Evolutionary conservation across 2,329 filamentous ascomycete species (phyloP).

Genomic region (Botrytis elliptica): DNA sequence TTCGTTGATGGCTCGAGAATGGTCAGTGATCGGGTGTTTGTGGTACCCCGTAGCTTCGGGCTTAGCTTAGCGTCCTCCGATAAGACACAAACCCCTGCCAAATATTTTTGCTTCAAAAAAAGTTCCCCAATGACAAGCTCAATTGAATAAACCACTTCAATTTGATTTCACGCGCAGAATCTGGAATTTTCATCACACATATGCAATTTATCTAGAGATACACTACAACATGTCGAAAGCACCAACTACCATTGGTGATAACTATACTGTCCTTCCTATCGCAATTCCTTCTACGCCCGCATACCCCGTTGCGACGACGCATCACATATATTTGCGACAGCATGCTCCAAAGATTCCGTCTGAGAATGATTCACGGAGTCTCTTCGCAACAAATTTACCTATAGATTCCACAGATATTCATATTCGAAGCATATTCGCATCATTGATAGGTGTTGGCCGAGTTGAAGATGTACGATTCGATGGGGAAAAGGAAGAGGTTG

Average conservation of each 20-base stretch:
- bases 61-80: conserved; percentile 29
- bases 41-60: conserved; percentile 11
- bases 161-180: background rate
- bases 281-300: conserved; percentile 49
- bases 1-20: conserved; percentile 1
- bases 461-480: conserved; percentile 80
- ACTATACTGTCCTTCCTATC: conserved; percentile 37
- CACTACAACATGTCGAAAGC: conserved; percentile 30
- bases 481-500: conserved; percentile 48
- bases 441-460: conserved; percentile 71
- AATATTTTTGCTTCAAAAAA: conserved; percentile 25
- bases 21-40: conserved; percentile 7
- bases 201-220: background rate
- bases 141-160: conserved; percentile 4
- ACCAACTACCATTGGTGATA: conserved; percentile 22
- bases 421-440: conserved; percentile 71
- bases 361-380: conserved; percentile 69
- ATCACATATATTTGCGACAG: conserved; percentile 83
- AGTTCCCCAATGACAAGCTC: conserved; percentile 19
- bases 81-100: conserved; percentile 33
- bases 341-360: conserved; percentile 79
- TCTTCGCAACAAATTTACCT: conserved; percentile 91
- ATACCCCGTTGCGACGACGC: conserved; percentile 61
- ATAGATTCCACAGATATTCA: conserved; percentile 77
- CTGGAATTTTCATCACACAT: background rate